Base-by-base conservation (phyloP, 192 early-diverging fungal species). In the Podila minutissima region DNA sequence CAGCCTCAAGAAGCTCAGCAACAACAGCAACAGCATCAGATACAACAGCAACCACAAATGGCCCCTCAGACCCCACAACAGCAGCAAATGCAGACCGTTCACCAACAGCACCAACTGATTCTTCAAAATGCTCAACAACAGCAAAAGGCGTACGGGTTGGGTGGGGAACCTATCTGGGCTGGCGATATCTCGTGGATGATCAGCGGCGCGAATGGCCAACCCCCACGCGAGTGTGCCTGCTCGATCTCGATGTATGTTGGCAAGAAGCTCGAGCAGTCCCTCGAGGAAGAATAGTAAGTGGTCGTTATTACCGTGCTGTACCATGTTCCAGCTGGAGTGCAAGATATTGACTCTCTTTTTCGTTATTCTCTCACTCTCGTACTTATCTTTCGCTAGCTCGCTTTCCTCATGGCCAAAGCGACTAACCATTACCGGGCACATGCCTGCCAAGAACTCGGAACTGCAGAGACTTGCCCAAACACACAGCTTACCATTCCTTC, bases 231-330 rank as follows among this genome's bases (percentile, higher is more conserved):
- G 60, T 68, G 19, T 51, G 64, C 66, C 6, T 79, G 76, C 29
- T 65, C 70, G 0, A 65, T 79, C 19, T 79, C 76, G 13, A 79
- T 70, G n/a, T 79, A 72, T 72, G 66, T 65, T 5, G 76, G 76
- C 33, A 79, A 79, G 31, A 72, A 72, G 33, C 49, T 72, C 6
- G 76, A 79, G 28, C 71, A 79, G 29, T 79, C 76, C 2, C 49
- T 79, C 7, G 76, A 79, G 24, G 76, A 79, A 38, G 76, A 79
- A 64, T 79, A 72, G 76, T 79, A 79, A 24, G 76, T 64, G 5
- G 3, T 26, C 0, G 19, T 51, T 12, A 28, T 17, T 41, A n/a
- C 9, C 35, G 35, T 2, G 17, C 17, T 31, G 10, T 28, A 6
- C 57, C 26, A 46, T 46, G 13, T 15, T 46, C 1, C 38, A 41